A percentile compares a stretch with the other conserved stretches of the same genome.
These are phyloP conservation scores for Diaporthe sp. DNA, from an alignment of 2,329 filamentous ascomycete genomes.

Conservation along the genomic window DNA sequence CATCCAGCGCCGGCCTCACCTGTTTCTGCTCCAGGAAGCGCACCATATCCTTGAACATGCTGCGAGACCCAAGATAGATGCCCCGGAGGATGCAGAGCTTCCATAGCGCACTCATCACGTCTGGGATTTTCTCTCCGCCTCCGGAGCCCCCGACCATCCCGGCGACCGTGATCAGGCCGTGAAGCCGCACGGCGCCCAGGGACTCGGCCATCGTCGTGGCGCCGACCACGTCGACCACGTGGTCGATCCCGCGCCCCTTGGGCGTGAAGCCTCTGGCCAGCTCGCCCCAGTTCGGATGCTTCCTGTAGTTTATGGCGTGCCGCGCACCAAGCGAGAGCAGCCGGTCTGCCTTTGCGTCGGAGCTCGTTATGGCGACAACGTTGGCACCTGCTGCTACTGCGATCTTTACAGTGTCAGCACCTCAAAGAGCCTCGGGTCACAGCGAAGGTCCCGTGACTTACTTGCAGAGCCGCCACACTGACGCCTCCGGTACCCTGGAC, in stretches of 20 bases:
- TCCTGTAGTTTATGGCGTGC: conserved; percentile 73
- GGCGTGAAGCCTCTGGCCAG: conserved; percentile 65
- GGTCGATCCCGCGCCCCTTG: conserved; percentile 68
- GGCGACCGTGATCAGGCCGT: conserved; percentile 52
- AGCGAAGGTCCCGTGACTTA: conserved; percentile 39
- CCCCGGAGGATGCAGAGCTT: conserved; percentile 49
- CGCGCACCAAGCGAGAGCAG: conserved; percentile 70
- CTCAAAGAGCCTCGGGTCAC: neutral
- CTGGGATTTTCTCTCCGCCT: conserved; percentile 47
- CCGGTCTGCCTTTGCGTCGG: conserved; percentile 65
- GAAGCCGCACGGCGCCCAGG: conserved; percentile 61
- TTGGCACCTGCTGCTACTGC: conserved; percentile 65
- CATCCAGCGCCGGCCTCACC: conserved; percentile 51
- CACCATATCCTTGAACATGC: conserved; percentile 49
- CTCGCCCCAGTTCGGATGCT: conserved; percentile 68
- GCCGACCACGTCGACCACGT: conserved; percentile 77
- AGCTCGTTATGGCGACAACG: conserved; percentile 73
- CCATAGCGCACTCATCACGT: conserved; percentile 47
- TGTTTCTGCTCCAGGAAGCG: conserved; percentile 51
- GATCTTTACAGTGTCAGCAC: conserved; percentile 26
- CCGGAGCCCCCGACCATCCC: conserved; percentile 49
- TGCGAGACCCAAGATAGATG: conserved; percentile 47
- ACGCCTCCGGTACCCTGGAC: conserved; percentile 58
- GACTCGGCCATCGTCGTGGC: conserved; percentile 71
- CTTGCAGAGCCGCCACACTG: conserved; percentile 54